Percentiles rank a stretch among this genome's conserved stretches.
These are phyloP conservation scores for Aspergillus vadensis DNA, from an alignment of 2,329 filamentous ascomycete genomes.

Conservation along the genomic window DNA sequence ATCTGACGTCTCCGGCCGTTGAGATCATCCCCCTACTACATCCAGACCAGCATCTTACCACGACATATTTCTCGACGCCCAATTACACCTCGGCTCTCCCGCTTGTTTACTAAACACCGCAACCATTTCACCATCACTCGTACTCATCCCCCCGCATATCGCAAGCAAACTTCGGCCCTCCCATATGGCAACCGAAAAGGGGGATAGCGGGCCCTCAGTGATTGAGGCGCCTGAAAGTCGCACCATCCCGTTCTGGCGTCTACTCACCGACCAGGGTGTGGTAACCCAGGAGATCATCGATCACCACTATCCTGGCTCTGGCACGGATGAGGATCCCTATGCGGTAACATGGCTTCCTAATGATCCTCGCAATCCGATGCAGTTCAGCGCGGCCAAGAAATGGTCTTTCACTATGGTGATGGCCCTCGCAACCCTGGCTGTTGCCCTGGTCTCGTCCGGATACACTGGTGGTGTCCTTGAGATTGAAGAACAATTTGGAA, in stretches of 20 bases:
- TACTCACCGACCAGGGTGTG: conserved; percentile 35
- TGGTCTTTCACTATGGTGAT: conserved; percentile 44
- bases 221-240: conserved; percentile 30
- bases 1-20: neutral
- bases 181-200: conserved; percentile 31
- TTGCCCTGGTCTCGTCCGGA: conserved; percentile 47
- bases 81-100: neutral
- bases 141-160: neutral
- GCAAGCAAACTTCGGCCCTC: conserved; percentile 7
- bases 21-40: neutral
- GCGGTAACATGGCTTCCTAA: conserved; percentile 47
- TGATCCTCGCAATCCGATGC: conserved; percentile 48
- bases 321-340: conserved; percentile 47
- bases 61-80: neutral
- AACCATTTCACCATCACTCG: neutral
- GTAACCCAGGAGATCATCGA: conserved; percentile 40
- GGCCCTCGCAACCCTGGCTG: conserved; percentile 45
- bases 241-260: conserved; percentile 39
- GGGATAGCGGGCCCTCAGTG: conserved; percentile 27
- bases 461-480: conserved; percentile 44
- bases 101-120: neutral
- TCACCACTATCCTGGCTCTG: conserved; percentile 38
- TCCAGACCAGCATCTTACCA: neutral
- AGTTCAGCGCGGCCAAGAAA: conserved; percentile 38
- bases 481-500: conserved; percentile 39